Evolutionary conservation across 164 flowering plant genomes (phyloP).

Genomic region (Macadamia tetraphylla): DNA sequence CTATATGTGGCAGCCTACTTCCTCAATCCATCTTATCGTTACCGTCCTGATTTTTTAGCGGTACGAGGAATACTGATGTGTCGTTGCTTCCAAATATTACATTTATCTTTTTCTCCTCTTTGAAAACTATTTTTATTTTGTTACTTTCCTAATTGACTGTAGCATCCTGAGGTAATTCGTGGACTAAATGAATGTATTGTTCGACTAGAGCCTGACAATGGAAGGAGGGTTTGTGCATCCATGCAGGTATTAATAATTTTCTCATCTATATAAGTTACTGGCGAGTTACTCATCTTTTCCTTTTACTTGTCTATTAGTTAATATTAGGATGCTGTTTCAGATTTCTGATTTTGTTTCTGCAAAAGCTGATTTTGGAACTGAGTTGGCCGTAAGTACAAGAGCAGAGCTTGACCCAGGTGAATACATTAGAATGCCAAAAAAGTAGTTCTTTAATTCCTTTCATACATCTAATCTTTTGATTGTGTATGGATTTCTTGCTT

Average conservation of each 20-base stretch:
- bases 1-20: conserved; percentile 76
- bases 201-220: conserved; percentile 54
- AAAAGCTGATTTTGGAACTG: conserved; percentile 89
- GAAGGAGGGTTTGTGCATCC: conserved; percentile 61
- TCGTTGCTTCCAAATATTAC: background rate
- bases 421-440: conserved; percentile 14
- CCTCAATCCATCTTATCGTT: conserved; percentile 71
- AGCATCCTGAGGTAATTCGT: conserved; percentile 69
- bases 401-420: conserved; percentile 78
- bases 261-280: background rate
- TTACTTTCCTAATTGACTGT: conserved; percentile 3
- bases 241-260: conserved; percentile 47
- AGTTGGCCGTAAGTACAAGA: conserved; percentile 76
- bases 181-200: conserved; percentile 71
- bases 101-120: background rate
- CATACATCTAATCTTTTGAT: background rate
- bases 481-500: background rate
- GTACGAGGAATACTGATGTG: conserved; percentile 30
- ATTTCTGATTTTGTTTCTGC: conserved; percentile 58
- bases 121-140: background rate
- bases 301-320: background rate
- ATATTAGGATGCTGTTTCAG: conserved; percentile 26
- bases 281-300: no score
- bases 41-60: conserved; percentile 54
- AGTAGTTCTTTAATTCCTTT: background rate